Base-by-base conservation (phyloP, 2,329 filamentous ascomycete species). In the Pseudogymnoascus sp. region DNA sequence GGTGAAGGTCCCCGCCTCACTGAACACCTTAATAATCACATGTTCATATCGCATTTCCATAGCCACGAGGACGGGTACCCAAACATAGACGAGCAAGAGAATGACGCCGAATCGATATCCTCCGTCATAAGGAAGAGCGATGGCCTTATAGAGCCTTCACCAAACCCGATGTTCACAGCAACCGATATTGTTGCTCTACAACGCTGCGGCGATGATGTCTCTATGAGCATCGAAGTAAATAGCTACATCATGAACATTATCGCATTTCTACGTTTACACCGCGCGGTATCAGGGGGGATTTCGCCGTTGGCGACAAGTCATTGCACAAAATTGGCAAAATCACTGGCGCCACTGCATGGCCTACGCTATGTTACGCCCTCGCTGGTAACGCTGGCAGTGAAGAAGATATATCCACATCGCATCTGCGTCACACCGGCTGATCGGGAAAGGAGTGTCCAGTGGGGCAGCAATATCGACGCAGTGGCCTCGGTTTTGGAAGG, bases 1-100 rank as follows among this genome's bases (percentile, higher is more conserved):
- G 79, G 79, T 2, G 79, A 82, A 38, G 71, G 77, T 46, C 77
- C 80, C 3, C 78, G 77, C 60, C 78, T 88, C 60, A 82, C 79
- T 21, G 76, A 75, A 33, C 82, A 91, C 68, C 72, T 88, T 74
- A 96, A 92, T 70, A 91, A 97, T 64, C 85, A 90, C 67, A 88
- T 97, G 68, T 91, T 92, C 72, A 87, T 97, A 64, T 93, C 90
- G 0, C 93, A 97, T 74, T 90, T 87, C 77, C 92, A 97, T 70
- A 83, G 88, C 64, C 80, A 83, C 3, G 78, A 81, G 1, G 86
- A 93, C 72, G 90, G 88, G 0, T 88, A 92, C 66, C 81, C 86
- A 4, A 89, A 95, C 67, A 75, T 93, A 0, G 87, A 90, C 37
- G 76, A 79, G 62, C 56, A 40, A 44, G 42, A 62, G 7, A 66